Base-by-base conservation (phyloP, 116 monocot species). In the Zostera marina region DNA sequence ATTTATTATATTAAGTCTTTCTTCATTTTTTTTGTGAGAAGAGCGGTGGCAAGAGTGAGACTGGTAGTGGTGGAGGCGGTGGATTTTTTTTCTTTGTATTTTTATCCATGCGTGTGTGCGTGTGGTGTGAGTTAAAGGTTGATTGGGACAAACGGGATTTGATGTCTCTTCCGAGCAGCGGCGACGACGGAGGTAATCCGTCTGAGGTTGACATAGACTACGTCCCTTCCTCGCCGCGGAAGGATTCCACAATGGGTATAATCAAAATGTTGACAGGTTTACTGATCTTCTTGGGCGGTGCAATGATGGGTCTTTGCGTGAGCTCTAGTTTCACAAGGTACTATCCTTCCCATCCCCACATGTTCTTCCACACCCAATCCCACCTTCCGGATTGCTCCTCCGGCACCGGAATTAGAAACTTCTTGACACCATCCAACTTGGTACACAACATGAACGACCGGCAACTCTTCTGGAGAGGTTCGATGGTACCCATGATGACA, bases 401-500 rank as follows among this genome's bases (percentile, higher is more conserved):
- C 59, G 44, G 32, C 32, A 5, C 32, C 32, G 69, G 46, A 43
- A 46, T 81, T 9, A 51, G 23, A 40, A 66, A 52, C 52, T 81
- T 75, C 60, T 46, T 83, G 11, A 60, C 38, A 22, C 88, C 88
- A 2, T 22, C 22, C 13, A 13, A 41, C 9, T 11, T 78, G 52
- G 57, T 51, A 65, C 88, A 88, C 45, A 44, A 53, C 9, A 80
- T 92, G 83, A 75, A 58, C 3, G 92, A 83, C 39, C 74, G 81
- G 7, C 80, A 92, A 65, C 80, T 92, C 13, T 85, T 87, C 52
- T 92, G 92, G 87, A 78, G 83, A 52, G 83, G 87, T 2, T 75
- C 92, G 3, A 62, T 92, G 76, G 81, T 75, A 45, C 76, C 92
- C 9, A 80, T 54, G 58, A 81, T 45, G 42, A 52, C 39, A 42